These are phyloP conservation scores for Cladorrhinum sp. DNA, from an alignment of 2,329 filamentous ascomycete species.

Conservation along the genomic window DNA sequence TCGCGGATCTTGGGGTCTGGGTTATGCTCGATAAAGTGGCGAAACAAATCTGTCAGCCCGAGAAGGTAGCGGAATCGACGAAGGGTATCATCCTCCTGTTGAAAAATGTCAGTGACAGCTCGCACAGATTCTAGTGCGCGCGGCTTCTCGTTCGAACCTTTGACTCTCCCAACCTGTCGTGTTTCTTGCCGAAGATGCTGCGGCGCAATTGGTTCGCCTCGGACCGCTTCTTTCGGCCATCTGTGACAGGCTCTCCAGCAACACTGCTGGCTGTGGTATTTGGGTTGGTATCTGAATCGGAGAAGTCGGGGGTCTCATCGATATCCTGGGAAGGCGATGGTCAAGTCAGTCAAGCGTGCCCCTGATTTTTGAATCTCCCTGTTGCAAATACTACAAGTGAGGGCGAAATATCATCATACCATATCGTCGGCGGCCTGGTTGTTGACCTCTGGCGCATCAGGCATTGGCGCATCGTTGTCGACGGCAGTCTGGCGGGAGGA, in stretches of 20 bases:
- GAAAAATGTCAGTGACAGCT: constrained; percentile 4
- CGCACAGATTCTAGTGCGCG: neutral
- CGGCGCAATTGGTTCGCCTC: constrained; percentile 88
- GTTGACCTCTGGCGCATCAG: constrained; percentile 51
- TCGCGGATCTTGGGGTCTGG: constrained; percentile 92
- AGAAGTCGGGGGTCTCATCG: constrained; percentile 64
- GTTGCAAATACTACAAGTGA: neutral
- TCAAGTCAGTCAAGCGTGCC: constrained; percentile 13
- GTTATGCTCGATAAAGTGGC: constrained; percentile 98
- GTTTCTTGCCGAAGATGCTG: constrained; percentile 92
- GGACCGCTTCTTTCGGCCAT: constrained; percentile 81
- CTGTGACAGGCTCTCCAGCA: constrained; percentile 66
- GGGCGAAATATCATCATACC: constrained; percentile 35
- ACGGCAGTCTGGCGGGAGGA: constrained; percentile 48
- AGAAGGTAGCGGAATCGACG: constrained; percentile 91
- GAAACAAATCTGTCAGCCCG: constrained; percentile 92
- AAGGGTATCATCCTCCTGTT: constrained; percentile 88
- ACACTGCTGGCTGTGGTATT: constrained; percentile 80
- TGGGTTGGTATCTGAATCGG: constrained; percentile 64
- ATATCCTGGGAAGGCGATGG: constrained; percentile 46
- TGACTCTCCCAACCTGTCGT: constrained; percentile 84
- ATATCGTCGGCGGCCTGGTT: constrained; percentile 44
- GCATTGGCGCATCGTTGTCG: constrained; percentile 62
- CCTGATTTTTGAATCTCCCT: neutral
- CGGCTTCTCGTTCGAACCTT: constrained; percentile 58